These are phyloP conservation scores for Corylus americana DNA, from an alignment of 306 rosid genomes.

Conservation along the genomic window DNA sequence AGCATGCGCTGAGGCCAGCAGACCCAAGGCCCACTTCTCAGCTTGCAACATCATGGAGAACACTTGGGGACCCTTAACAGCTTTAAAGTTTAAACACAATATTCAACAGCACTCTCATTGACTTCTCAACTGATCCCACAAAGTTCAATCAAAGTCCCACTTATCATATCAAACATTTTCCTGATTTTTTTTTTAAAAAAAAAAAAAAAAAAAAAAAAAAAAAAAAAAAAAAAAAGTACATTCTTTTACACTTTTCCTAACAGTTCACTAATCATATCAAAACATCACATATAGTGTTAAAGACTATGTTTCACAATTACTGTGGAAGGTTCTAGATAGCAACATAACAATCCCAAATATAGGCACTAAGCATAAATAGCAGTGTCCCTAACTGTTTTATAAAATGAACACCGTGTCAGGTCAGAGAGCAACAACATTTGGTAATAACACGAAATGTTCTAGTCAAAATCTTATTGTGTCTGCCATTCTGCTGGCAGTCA, in stretches of 20 bases:
- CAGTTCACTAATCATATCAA: not conserved
- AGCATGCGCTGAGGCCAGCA: not conserved
- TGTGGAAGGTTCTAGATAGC: not conserved
- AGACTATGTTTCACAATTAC: not conserved
- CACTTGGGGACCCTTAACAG: not conserved
- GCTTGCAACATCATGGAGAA: not conserved
- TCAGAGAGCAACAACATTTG: not conserved
- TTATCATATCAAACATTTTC: not conserved
- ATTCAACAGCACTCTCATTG: not conserved
- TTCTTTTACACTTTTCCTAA: not conserved
- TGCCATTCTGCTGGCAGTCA: conserved; percentile 11
- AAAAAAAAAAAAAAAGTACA: not conserved
- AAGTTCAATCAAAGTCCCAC: not conserved
- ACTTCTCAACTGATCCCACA: not conserved
- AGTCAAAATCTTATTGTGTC: not conserved
- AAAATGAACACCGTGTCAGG: not conserved
- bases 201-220: not conserved
- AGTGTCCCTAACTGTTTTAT: not conserved
- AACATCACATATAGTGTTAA: not conserved
- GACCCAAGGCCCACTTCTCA: not conserved
- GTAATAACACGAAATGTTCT: not conserved
- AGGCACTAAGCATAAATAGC: not conserved
- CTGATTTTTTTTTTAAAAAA: not conserved
- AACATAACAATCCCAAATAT: not conserved
- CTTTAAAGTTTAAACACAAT: not conserved